Evolutionary conservation across 257 asterid species (phyloP), one percentile per base, ranked within the genome.

Genomic region (Buddleja alternifolia): DNA sequence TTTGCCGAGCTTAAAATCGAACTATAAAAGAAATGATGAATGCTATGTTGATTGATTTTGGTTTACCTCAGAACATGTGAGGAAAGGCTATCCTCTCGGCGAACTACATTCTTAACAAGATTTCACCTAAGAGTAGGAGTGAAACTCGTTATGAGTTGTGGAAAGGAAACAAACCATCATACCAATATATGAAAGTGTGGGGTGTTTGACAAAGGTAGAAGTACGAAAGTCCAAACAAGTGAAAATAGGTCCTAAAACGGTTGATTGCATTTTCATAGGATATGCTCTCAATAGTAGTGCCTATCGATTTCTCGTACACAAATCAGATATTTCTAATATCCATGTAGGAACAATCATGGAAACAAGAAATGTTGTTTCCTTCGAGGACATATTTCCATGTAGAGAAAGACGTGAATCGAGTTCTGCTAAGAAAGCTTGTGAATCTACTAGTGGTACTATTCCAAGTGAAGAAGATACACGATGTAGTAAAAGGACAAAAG

Each of bases 61-160:
- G 51, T 1, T 20, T 37, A 60, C 66, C 32, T 21, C n/a, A 34
- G 7, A 37, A 60, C 29, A 7, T 60, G 32, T 60, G 52, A 36
- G 66, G 66, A n/a, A 2, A 40, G 12, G 34, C 60, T 25, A 53
- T 17, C 3, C 29, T 53, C 3, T 53, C 60, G 4, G 5, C 32
- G 10, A 60, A 60, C 10, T 20, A 23, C 45, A 34, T 60, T 60
- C 9, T 60, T 1, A 60, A 60, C n/a, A n/a, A n/a, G n/a, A n/a
- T n/a, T n/a, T n/a, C n/a, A n/a, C n/a, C n/a, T n/a, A n/a, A n/a
- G n/a, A 17, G 8, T 7, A 2, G 14, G 1, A 2, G 40, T 60
- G 8, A 37, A 60, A 60, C 48, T 36, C 48, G 36, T 10, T 63
- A 37, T 42, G 66, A 60, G 7, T 37, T 60, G 7, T 60, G 16